phyloP scores from a whole-genome alignment of 495 filamentous ascomycete species.

The Aspergillus diversus region DNA sequence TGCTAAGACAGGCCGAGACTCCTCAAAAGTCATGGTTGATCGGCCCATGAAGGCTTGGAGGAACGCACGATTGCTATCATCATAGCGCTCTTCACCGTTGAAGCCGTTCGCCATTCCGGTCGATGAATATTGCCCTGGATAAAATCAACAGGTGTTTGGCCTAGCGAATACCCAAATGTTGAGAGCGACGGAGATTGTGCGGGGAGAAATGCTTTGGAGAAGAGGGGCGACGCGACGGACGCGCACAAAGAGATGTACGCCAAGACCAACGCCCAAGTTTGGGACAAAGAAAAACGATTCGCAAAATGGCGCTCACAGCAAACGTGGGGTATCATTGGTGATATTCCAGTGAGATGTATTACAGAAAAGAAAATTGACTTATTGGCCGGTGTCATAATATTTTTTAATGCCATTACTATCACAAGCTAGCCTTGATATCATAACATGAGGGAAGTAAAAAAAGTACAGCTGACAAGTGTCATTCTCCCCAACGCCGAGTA shows the following conservation, averaged over 20 bases:
- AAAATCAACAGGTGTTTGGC: neutral
- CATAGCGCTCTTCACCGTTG: conserved; percentile 34
- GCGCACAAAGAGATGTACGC: conserved; percentile 11
- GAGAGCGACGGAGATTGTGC: neutral
- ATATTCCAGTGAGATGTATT: too few species aligned
- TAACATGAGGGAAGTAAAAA: conserved; percentile 16
- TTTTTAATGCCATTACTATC: conserved; percentile 24
- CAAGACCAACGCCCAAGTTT: conserved; percentile 15
- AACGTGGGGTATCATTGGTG: too few species aligned
- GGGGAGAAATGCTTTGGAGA: conserved; percentile 13
- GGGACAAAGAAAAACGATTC: neutral
- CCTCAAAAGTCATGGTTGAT: conserved; percentile 71
- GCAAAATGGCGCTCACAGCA: neutral
- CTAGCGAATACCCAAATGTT: neutral
- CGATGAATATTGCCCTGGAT: neutral
- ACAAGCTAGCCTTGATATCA: conserved; percentile 28
- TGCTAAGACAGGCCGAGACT: conserved; percentile 74
- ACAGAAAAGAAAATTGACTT: neutral
- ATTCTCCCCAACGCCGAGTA: conserved; percentile 37
- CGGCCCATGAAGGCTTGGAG: conserved; percentile 86
- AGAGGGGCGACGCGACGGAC: conserved; percentile 20
- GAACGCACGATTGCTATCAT: conserved; percentile 86
- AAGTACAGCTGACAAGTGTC: conserved; percentile 24
- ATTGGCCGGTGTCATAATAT: neutral
- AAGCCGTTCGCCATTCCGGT: conserved; percentile 3